A percentile compares a stretch with the other conserved stretches of the same genome.
phyloP scores from a whole-genome alignment of 2,329 filamentous ascomycete species.

The Venturia effusa region DNA sequence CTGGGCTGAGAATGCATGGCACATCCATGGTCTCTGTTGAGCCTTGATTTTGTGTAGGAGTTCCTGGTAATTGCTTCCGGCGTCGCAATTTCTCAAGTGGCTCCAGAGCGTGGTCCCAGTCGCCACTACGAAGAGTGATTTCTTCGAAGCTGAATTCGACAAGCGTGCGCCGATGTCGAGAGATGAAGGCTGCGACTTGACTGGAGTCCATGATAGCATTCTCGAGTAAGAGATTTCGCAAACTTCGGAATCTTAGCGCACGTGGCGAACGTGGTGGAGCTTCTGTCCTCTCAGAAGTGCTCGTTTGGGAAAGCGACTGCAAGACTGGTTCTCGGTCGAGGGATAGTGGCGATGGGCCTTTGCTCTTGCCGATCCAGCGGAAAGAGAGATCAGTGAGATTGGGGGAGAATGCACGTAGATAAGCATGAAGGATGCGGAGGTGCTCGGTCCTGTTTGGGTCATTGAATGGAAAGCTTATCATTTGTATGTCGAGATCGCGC shows the following conservation, averaged over 20 bases:
- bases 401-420: conserved; percentile 58
- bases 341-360: conserved; percentile 63
- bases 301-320: background rate
- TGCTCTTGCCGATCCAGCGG: conserved; percentile 56
- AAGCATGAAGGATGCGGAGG: conserved; percentile 59
- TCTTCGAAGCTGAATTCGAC: conserved; percentile 73
- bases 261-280: conserved; percentile 28
- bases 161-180: conserved; percentile 55
- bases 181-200: conserved; percentile 50
- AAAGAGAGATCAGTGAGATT: conserved; percentile 62
- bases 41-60: background rate
- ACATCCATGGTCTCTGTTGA: conserved; percentile 11
- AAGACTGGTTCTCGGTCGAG: conserved; percentile 52
- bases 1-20: conserved; percentile 9
- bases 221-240: conserved; percentile 59
- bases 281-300: conserved; percentile 10
- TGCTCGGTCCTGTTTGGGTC: conserved; percentile 48
- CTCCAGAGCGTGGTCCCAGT: conserved; percentile 73
- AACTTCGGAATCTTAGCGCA: conserved; percentile 48
- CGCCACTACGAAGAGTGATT: conserved; percentile 57
- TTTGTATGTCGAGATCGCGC: conserved; percentile 58
- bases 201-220: conserved; percentile 62
- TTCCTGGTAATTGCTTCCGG: background rate
- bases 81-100: conserved; percentile 43
- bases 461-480: conserved; percentile 58